A percentile compares a stretch with the other conserved stretches of the same genome.
Conservation (phyloP, 2,329 filamentous ascomycete genomes). For the Xylaria sp. region DNA sequence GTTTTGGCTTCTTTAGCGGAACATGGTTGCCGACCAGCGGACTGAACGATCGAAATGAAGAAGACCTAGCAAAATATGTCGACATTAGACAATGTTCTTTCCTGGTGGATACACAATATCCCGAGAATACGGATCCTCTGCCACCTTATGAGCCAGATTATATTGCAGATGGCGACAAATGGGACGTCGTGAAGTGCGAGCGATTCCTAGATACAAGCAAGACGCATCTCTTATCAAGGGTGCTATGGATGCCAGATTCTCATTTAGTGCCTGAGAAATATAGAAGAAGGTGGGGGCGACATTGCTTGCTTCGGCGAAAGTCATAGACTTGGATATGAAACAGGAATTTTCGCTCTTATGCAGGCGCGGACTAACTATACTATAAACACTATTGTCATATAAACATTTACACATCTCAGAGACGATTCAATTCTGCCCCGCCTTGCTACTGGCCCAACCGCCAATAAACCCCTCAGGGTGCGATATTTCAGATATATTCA, state of each 20-base stretch:
- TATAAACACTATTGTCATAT: conserved; percentile 2
- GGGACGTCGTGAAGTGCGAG: conserved; percentile 80
- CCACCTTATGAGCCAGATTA: conserved; percentile 84
- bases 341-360: conserved; percentile 4
- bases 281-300: conserved; percentile 83
- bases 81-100: conserved; percentile 81
- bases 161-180: conserved; percentile 74
- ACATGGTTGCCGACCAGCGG: conserved; percentile 83
- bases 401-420: conserved; percentile 6
- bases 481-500: background rate
- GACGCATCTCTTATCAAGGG: conserved; percentile 78
- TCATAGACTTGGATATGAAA: conserved; percentile 34
- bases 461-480: background rate
- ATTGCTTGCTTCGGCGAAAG: conserved; percentile 80
- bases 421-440: background rate
- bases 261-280: conserved; percentile 74
- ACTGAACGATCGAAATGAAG: conserved; percentile 91
- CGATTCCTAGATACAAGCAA: conserved; percentile 82
- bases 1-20: conserved; percentile 80
- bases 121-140: conserved; percentile 58
- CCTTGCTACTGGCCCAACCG: background rate
- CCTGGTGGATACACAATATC: conserved; percentile 87
- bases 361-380: conserved; percentile 8
- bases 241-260: conserved; percentile 83
- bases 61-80: conserved; percentile 88